phyloP scores from a whole-genome alignment of 805 yeast genomes.

The Cyberlindnera suaveolens region DNA sequence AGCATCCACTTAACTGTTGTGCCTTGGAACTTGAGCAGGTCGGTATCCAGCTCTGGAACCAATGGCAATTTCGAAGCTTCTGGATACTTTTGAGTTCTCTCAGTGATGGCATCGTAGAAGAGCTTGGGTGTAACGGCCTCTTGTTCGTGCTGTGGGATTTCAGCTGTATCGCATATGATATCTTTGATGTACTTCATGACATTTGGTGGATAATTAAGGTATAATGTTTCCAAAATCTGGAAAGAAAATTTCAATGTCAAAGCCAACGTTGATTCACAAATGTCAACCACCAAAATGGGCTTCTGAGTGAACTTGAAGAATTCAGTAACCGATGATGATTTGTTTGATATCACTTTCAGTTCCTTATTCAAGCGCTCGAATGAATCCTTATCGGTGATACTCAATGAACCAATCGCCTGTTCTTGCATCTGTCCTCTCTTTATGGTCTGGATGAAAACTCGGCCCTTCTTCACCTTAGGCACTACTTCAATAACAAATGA shows the following conservation, averaged over 20 bases:
- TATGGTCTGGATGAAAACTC: slow-evolving; percentile 5
- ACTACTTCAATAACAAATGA: slow-evolving; percentile 1
- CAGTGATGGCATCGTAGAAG: slow-evolving; percentile 46
- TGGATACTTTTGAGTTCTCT: slow-evolving; percentile 31
- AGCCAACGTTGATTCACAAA: not conserved
- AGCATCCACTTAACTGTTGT: slow-evolving; percentile 54
- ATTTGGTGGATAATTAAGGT: slow-evolving; percentile 3
- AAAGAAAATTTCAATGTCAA: slow-evolving; percentile 5
- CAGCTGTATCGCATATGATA: slow-evolving; percentile 1
- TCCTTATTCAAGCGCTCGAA: not conserved
- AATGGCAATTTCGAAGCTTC: slow-evolving; percentile 13
- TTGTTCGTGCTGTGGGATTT: slow-evolving; percentile 1
- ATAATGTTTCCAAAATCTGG: slow-evolving; percentile 8
- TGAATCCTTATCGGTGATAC: not conserved
- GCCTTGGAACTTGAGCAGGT: slow-evolving; percentile 44
- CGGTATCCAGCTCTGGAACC: slow-evolving; percentile 38
- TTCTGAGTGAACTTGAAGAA: not conserved
- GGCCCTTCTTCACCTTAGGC: not conserved
- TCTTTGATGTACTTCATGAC: not conserved
- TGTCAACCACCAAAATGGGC: slow-evolving; percentile 3
- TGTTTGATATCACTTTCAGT: not conserved
- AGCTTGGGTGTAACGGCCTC: slow-evolving; percentile 25
- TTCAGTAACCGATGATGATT: not conserved
- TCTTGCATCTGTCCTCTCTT: slow-evolving; percentile 10
- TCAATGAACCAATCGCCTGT: slow-evolving; percentile 1